Conservation (phyloP, 75 land plant genomes). For the Selaginella tamariscina region DNA sequence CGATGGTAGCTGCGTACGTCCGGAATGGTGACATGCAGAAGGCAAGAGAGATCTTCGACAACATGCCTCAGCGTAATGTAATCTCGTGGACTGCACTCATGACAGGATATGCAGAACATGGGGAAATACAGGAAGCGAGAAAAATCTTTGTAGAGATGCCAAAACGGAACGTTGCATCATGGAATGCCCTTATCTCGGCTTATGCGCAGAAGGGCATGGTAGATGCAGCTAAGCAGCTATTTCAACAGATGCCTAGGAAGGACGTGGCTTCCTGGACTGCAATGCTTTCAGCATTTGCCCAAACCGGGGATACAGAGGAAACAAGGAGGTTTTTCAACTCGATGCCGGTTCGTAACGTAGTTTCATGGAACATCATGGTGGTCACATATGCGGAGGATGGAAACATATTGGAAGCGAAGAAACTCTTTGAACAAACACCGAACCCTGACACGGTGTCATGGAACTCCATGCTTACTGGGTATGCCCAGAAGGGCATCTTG, state of each 20-base stretch:
- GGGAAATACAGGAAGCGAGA: conserved; percentile 22
- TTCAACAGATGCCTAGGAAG: conserved; percentile 27
- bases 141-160: conserved; percentile 5
- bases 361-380: conserved; percentile 4
- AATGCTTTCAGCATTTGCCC: conserved; percentile 2
- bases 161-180: background rate
- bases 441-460: too few species aligned
- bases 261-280: too few species aligned
- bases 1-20: background rate
- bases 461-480: too few species aligned
- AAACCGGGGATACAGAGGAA: background rate
- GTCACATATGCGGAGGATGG: conserved; percentile 26
- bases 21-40: conserved; percentile 2
- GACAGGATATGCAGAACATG: conserved; percentile 22
- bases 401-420: conserved; percentile 1
- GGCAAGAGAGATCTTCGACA: conserved; percentile 12
- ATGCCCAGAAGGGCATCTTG: too few species aligned
- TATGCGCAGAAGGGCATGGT: conserved; percentile 8
- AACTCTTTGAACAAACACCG: conserved; percentile 7
- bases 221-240: conserved; percentile 20
- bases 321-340: background rate
- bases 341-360: background rate
- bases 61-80: conserved; percentile 25
- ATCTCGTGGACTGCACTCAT: conserved; percentile 37
- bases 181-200: background rate